Evolutionary conservation across 495 filamentous ascomycete genomes (phyloP), one percentile per base, ranked within the genome.

Genomic region (Cercophora samala): DNA sequence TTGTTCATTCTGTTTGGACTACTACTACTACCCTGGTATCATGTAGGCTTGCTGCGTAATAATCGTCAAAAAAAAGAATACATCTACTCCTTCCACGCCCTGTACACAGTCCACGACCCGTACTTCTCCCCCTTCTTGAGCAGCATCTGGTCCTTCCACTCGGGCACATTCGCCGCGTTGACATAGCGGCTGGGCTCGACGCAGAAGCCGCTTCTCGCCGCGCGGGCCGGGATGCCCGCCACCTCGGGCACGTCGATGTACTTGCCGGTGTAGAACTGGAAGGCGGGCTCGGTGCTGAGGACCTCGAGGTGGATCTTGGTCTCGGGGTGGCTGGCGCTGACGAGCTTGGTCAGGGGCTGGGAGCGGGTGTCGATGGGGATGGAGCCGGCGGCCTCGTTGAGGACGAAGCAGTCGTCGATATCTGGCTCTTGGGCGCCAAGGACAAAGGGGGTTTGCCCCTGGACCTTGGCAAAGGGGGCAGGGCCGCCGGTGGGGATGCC

Each of bases 231-330:
- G 17, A 86, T 73, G 0, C 87, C 89, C 17, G 84, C 87, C 15
- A 90, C 86, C 52, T 82, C 87, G 0, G 88, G 89, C n/a, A 95
- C 87, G 69, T 93, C 81, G 69, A 95, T 91, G 70, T 86, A 87
- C 71, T 91, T 89, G 58, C 93, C 95, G 0, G 92, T 96, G 79
- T 97, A 97, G 80, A 96, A 96, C 76, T 97, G 93, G 85, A 97
- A 97, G 0, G 93, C 92, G 1, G 95, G 95, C 78, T 97, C 93
- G 0, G 93, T 97, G 79, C 90, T 93, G 70, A 86, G 79, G 9
- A 96, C 88, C 70, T 97, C 91, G 22, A 97, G 86, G 72, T 96
- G 88, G 67, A 97, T 81, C 58, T 86, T 86, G 21, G 88, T 87
- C 5, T 79, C 81, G 5, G 90, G 86, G 72, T 96, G 90, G 75